Conservation (phyloP, 163 green algal species). For the Scenedesmus sp. region DNA sequence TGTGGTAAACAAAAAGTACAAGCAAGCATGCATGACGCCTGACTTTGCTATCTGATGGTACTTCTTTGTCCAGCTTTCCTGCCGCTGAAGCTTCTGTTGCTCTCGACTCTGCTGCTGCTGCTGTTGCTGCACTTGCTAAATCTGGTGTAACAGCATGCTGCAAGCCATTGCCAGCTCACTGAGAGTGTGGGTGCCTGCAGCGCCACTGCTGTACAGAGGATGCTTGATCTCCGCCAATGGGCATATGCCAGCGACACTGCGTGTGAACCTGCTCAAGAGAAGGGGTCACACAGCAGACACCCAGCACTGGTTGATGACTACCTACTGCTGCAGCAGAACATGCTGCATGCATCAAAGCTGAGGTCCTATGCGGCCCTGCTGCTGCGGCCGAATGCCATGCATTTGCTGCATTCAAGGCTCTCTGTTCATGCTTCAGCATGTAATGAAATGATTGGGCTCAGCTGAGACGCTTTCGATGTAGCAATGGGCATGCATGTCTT, state of each 20-base stretch:
- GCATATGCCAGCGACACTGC: constrained; percentile 20
- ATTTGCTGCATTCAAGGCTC: not conserved
- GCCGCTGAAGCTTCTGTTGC: not conserved
- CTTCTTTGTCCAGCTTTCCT: not conserved
- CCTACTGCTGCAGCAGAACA: not conserved
- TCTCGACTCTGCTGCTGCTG: not conserved
- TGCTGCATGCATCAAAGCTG: not conserved
- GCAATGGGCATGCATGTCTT: no score
- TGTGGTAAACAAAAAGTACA: not conserved
- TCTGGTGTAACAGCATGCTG: not conserved
- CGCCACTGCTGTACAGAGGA: constrained; percentile 15
- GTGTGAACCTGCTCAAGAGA: constrained; percentile 4
- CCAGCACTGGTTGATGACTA: not conserved
- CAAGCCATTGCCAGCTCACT: constrained; percentile 33
- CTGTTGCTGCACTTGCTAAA: not conserved
- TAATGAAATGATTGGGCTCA: not conserved
- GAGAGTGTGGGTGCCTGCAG: not conserved
- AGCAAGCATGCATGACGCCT: not conserved
- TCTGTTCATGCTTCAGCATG: not conserved
- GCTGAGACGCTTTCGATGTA: not conserved
- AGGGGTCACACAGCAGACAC: not conserved
- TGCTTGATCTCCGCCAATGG: constrained; percentile 38
- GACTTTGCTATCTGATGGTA: not conserved
- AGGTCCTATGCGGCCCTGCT: not conserved
- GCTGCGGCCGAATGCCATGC: not conserved